Percentiles rank a stretch among this genome's conserved stretches.
phyloP scores from a whole-genome alignment of 2,329 filamentous ascomycete species.

The Geoglossum cookeanum region DNA sequence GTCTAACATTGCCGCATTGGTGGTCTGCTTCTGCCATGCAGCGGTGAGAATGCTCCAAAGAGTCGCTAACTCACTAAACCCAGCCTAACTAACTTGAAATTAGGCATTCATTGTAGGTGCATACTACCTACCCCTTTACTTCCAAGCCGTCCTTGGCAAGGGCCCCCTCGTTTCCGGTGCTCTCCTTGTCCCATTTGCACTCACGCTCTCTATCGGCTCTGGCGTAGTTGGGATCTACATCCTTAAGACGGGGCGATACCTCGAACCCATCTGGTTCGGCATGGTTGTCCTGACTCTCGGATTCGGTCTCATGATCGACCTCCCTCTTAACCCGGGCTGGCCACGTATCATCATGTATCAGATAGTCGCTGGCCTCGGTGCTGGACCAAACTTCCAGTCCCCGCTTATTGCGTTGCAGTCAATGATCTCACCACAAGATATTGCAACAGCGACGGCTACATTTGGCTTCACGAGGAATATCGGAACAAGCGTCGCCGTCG shows the following conservation, averaged over 20 bases:
- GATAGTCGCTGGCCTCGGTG: conserved; percentile 41
- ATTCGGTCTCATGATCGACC: conserved; percentile 21
- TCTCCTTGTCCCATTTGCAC: conserved; percentile 50
- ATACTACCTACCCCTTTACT: conserved; percentile 75
- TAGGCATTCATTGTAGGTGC: conserved; percentile 53
- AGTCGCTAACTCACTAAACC: background rate
- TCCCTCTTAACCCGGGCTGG: conserved; percentile 17
- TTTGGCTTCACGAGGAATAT: conserved; percentile 51
- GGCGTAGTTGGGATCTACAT: conserved; percentile 31
- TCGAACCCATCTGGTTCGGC: conserved; percentile 20
- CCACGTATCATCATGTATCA: conserved; percentile 31
- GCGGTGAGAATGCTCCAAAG: conserved; percentile 17
- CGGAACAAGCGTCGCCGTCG: conserved; percentile 46
- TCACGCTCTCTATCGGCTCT: conserved; percentile 46
- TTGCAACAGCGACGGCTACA: conserved; percentile 48
- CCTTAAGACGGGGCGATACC: conserved; percentile 9
- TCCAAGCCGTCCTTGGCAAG: conserved; percentile 53
- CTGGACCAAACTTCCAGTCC: conserved; percentile 50
- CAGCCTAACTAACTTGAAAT: background rate
- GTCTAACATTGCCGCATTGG: conserved; percentile 46
- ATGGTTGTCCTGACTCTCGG: conserved; percentile 21
- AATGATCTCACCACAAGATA: conserved; percentile 39
- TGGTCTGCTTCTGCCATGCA: conserved; percentile 52
- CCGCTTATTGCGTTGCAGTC: conserved; percentile 51
- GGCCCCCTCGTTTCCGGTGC: conserved; percentile 54